phyloP scores from a whole-genome alignment of 2,329 filamentous ascomycete genomes.

The Salinomyces thailandicus region DNA sequence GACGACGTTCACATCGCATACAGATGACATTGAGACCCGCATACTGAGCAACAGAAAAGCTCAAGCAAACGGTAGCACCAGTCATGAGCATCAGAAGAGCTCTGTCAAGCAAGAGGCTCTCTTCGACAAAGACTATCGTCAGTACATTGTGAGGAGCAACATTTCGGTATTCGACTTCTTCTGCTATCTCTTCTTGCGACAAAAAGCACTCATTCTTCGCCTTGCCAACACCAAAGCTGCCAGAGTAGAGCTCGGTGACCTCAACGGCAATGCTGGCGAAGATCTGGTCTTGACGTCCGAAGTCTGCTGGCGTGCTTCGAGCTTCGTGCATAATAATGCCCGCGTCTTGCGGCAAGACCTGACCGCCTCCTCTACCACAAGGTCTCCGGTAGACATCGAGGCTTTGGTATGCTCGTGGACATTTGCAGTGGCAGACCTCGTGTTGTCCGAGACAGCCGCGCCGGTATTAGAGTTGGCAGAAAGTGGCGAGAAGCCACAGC shows the following conservation, averaged over 20 bases:
- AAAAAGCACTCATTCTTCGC: constrained; percentile 70
- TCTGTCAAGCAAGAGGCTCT: constrained; percentile 9
- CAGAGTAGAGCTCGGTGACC: constrained; percentile 29
- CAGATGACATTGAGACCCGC: constrained; percentile 51
- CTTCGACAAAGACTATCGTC: constrained; percentile 66
- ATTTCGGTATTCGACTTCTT: constrained; percentile 95
- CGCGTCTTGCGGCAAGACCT: constrained; percentile 73
- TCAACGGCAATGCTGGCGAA: constrained; percentile 38
- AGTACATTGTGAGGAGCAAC: constrained; percentile 85
- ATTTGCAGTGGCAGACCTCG: constrained; percentile 65
- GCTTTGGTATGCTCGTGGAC: constrained; percentile 69
- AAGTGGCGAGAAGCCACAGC: constrained; percentile 3
- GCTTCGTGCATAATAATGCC: constrained; percentile 73
- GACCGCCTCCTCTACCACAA: constrained; percentile 37
- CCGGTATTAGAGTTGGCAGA: constrained; percentile 16
- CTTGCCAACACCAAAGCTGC: constrained; percentile 56
- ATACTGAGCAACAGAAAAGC: constrained; percentile 11
- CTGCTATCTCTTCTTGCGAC: constrained; percentile 84
- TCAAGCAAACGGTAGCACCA: constrained; percentile 10
- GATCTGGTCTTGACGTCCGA: constrained; percentile 74
- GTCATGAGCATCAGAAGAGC: constrained; percentile 11
- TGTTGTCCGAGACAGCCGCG: constrained; percentile 56
- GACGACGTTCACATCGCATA: constrained; percentile 60
- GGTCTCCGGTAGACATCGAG: constrained; percentile 45
- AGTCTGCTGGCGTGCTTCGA: constrained; percentile 68